Conservation (phyloP, 2,329 filamentous ascomycete genomes). For the Dendryphion nanum region DNA sequence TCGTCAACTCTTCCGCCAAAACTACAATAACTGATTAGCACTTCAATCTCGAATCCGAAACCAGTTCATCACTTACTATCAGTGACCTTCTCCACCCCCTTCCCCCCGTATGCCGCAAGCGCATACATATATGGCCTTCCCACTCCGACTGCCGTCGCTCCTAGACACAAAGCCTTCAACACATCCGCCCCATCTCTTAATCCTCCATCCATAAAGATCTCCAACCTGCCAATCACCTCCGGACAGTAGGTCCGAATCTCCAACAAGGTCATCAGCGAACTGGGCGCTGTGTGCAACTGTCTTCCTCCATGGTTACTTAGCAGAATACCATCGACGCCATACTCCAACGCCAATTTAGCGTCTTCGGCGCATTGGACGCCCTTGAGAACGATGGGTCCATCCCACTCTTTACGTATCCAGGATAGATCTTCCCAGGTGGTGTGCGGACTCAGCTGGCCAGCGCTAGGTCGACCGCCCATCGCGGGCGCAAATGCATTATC, state of each 20-base stretch:
- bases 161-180: conserved; percentile 39
- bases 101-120: conserved; percentile 35
- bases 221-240: conserved; percentile 32
- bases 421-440: conserved; percentile 49
- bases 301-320: conserved; percentile 53
- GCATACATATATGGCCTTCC: conserved; percentile 39
- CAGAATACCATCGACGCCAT: conserved; percentile 45
- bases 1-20: conserved; percentile 44
- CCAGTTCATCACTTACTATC: conserved; percentile 33
- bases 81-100: conserved; percentile 36
- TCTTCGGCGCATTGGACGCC: conserved; percentile 41
- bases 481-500: conserved; percentile 56
- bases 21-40: neutral
- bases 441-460: conserved; percentile 40
- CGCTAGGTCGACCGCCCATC: conserved; percentile 50
- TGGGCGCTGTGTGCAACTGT: conserved; percentile 45
- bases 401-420: conserved; percentile 36
- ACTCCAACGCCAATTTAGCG: conserved; percentile 38
- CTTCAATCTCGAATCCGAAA: conserved; percentile 56
- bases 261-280: conserved; percentile 34
- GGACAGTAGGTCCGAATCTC: conserved; percentile 38
- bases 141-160: conserved; percentile 39
- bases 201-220: conserved; percentile 39
- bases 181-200: conserved; percentile 39
- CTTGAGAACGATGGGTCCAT: conserved; percentile 39